phyloP scores from a whole-genome alignment of 2,329 filamentous ascomycete genomes.

The Neonectria faginata region DNA sequence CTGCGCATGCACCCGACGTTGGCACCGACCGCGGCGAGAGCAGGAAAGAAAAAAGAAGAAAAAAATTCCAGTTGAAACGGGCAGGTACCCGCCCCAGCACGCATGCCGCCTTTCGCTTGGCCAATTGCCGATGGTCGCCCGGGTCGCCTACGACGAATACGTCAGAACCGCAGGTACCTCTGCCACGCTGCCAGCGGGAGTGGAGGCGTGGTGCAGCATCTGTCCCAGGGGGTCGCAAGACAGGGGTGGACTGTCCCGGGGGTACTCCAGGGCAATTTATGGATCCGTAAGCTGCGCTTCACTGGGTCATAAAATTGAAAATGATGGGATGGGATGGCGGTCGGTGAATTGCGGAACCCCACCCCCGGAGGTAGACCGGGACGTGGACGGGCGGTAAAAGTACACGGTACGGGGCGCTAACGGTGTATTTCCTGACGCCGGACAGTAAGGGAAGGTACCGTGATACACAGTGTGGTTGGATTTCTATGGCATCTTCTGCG shows the following conservation, averaged over 20 bases:
- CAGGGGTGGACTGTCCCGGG: neutral
- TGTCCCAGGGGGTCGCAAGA: neutral
- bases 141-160: slow-evolving; percentile 17
- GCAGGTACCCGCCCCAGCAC: neutral
- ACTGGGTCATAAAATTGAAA: neutral
- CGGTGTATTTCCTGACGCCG: slow-evolving; percentile 17
- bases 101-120: slow-evolving; percentile 14
- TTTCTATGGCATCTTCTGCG: neutral
- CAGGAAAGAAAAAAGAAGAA: neutral
- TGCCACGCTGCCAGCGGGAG: slow-evolving; percentile 16
- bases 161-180: slow-evolving; percentile 27
- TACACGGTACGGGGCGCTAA: slow-evolving; percentile 2
- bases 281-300: neutral
- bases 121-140: slow-evolving; percentile 23
- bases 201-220: slow-evolving; percentile 1
- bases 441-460: slow-evolving; percentile 1
- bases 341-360: slow-evolving; percentile 1
- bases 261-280: neutral
- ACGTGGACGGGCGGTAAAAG: neutral
- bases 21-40: slow-evolving; percentile 13
- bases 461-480: slow-evolving; percentile 17
- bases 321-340: neutral
- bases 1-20: neutral
- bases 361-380: neutral
- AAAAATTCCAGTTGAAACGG: no score